Evolutionary conservation across 139 green algal species (phyloP).

Genomic region (Closterium sp.): DNA sequence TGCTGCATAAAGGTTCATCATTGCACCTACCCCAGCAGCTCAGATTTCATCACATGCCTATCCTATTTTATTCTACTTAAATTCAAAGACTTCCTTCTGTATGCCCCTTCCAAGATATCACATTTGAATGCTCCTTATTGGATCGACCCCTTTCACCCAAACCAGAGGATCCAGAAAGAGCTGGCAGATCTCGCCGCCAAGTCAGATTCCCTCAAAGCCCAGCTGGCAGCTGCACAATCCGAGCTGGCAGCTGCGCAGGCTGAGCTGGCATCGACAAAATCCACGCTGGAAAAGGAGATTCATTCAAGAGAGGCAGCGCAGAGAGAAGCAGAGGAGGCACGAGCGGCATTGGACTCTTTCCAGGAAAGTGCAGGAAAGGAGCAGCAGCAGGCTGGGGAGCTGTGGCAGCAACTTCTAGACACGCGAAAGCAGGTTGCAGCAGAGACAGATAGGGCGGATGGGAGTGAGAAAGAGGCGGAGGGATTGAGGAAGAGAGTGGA

Average conservation of each 20-base stretch:
- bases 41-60: too few species aligned
- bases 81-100: too few species aligned
- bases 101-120: too few species aligned
- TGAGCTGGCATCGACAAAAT: not conserved
- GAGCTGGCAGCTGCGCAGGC: not conserved
- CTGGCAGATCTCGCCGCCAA: not conserved
- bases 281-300: not conserved
- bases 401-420: not conserved
- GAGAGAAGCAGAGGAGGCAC: not conserved
- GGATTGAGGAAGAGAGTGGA: not conserved
- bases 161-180: not conserved
- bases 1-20: too few species aligned
- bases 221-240: not conserved
- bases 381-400: conserved; percentile 2
- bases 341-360: not conserved
- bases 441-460: not conserved
- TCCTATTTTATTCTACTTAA: too few species aligned
- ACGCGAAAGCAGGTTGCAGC: not conserved
- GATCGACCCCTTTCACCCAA: not conserved
- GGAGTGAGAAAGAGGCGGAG: not conserved
- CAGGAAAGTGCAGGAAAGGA: conserved; percentile 4
- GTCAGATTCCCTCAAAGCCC: not conserved
- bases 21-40: too few species aligned
- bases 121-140: too few species aligned
- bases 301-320: not conserved